Evolutionary conservation across 108 stramenopile genomes (phyloP), one percentile per base, ranked within the genome.

Genomic region (Cyclostephanos invisitatus): DNA sequence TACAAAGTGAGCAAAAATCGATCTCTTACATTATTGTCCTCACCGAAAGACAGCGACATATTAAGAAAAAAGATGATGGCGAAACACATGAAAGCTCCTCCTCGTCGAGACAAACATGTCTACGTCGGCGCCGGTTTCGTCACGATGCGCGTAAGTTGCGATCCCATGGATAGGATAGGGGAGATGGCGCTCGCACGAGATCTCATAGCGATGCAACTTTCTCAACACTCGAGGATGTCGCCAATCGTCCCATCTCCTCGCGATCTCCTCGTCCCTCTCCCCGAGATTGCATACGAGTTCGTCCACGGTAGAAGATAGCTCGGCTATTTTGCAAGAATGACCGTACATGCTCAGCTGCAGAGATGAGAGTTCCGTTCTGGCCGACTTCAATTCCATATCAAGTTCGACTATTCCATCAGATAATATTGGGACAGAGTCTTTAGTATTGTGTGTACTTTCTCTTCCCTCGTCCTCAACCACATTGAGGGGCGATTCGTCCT

Each of bases 111-210:
- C 21, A 24, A 37, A 68, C 12, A 54, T 42, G 40, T 68, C 67
- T 37, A 20, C 14, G 1, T 11, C 28, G 4, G 22, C 50, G 17
- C 7, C 55, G n/a, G n/a, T n/a, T 7, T 2, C 14, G 15, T 47
- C 51, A 51, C 9, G 25, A 21, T 4, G 37, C 9, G 37, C 53
- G 27, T 5, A 18, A 3, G 58, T 57, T 22, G 38, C 36, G 24
- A 78, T 71, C 7, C 64, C 69, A 44, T 78, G 63, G 12, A 78
- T 71, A 27, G 77, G 77, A 53, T 78, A 78, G 3, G 77, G 70
- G n/a, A 78, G 57, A 28, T 55, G 63, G 38, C 70, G 21, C 51
- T 78, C 69, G 25, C 70, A 61, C 6, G 66, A 36, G 25, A 66
- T 37, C 22, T 70, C 56, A 67, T 71, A 78, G 27, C 70, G 69